Conservation (phyloP, 2,329 filamentous ascomycete species). For the Chaetomiaceae sp. region DNA sequence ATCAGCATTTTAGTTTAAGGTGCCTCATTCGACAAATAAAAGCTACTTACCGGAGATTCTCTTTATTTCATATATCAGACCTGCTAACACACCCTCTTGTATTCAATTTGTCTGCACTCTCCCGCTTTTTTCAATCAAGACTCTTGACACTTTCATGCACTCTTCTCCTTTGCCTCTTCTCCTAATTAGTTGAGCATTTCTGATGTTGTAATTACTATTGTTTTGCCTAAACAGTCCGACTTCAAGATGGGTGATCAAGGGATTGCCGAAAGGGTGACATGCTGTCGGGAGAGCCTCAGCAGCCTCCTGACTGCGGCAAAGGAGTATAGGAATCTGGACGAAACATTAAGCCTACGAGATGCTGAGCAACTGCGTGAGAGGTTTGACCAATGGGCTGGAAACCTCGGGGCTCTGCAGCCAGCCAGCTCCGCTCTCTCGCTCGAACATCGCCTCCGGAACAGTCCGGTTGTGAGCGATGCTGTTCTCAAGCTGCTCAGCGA, state of each 20-base stretch:
- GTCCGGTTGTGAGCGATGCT: neutral
- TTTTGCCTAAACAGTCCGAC: too few species aligned
- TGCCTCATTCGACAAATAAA: too few species aligned
- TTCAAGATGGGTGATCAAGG: neutral
- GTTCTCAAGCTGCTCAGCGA: neutral
- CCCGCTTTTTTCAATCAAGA: too few species aligned
- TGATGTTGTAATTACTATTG: too few species aligned
- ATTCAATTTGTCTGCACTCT: too few species aligned
- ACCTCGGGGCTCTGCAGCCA: neutral
- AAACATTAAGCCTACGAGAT: neutral
- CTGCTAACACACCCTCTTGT: too few species aligned
- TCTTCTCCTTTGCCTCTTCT: too few species aligned
- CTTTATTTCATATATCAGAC: too few species aligned
- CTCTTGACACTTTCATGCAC: too few species aligned
- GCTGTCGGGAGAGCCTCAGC: neutral
- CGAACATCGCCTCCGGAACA: neutral
- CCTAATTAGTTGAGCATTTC: too few species aligned
- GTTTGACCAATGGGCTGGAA: neutral
- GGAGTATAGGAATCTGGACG: neutral
- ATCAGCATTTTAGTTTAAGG: too few species aligned
- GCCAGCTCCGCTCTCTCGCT: neutral
- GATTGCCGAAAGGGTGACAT: neutral
- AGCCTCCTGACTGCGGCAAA: neutral
- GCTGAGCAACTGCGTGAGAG: neutral
- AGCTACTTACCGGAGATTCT: too few species aligned